These are phyloP conservation scores for Hippophae gyantsensis DNA, from an alignment of 306 rosid species.

Conservation along the genomic window DNA sequence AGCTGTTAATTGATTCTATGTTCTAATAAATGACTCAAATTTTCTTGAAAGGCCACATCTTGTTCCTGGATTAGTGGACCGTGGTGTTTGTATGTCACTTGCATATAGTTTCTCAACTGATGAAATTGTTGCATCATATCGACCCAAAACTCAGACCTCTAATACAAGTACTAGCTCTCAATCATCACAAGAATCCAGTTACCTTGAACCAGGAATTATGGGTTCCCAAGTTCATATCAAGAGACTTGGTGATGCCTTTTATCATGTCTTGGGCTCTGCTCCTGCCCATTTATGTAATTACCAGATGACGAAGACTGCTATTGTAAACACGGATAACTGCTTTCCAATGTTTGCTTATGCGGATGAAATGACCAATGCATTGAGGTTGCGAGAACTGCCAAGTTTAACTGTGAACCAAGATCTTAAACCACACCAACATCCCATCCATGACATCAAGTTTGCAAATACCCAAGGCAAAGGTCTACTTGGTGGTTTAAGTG, in stretches of 20 bases:
- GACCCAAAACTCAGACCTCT: background rate
- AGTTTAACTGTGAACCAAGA: slow-evolving; percentile 7
- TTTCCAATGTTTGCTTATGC: slow-evolving; percentile 9
- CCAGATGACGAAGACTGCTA: slow-evolving; percentile 8
- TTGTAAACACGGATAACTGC: slow-evolving; percentile 4
- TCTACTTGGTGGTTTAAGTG: slow-evolving; percentile 9
- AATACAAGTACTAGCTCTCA: too few species aligned
- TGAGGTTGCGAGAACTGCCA: slow-evolving; percentile 11
- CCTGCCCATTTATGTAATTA: slow-evolving; percentile 1
- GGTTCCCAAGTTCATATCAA: slow-evolving; percentile 16
- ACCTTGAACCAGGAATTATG: background rate
- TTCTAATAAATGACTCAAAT: background rate
- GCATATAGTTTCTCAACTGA: slow-evolving; percentile 8
- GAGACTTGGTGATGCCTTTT: slow-evolving; percentile 6
- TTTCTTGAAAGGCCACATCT: slow-evolving; percentile 5
- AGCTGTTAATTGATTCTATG: background rate
- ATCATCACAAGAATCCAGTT: too few species aligned
- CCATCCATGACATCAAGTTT: slow-evolving; percentile 15
- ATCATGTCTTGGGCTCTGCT: background rate
- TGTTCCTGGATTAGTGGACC: slow-evolving; percentile 10
- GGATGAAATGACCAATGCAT: slow-evolving; percentile 7
- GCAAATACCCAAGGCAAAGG: slow-evolving; percentile 5
- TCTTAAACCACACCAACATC: slow-evolving; percentile 14
- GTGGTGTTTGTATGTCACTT: slow-evolving; percentile 9
- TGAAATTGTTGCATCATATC: slow-evolving; percentile 18